phyloP scores from a whole-genome alignment of 345 rosid genomes.

The Syzygium aromaticum region DNA sequence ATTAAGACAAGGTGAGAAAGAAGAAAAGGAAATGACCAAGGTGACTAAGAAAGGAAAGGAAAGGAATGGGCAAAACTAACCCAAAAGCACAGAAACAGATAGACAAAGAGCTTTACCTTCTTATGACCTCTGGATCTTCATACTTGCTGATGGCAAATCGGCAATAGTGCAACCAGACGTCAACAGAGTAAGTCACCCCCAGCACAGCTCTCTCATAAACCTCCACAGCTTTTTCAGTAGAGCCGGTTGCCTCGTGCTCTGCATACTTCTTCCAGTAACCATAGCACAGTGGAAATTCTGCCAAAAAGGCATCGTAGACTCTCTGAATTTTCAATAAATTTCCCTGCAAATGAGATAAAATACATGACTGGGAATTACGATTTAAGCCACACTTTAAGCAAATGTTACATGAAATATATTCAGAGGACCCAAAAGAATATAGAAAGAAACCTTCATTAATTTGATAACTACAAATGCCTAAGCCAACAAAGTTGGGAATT shows the following conservation, averaged over 20 bases:
- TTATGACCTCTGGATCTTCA: conserved; percentile 87
- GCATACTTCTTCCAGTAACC: conserved; percentile 99
- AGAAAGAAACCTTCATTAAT: neutral
- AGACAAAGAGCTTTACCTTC: conserved; percentile 57
- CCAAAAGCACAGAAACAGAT: conserved; percentile 13
- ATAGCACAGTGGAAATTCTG: conserved; percentile 92
- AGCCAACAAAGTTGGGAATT: neutral
- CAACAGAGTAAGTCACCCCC: conserved; percentile 96
- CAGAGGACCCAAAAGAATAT: neutral
- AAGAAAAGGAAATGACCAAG: conserved; percentile 25
- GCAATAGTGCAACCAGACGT: conserved; percentile 94
- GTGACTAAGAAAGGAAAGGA: conserved; percentile 21
- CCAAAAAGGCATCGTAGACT: conserved; percentile 87
- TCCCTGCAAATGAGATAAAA: conserved; percentile 42
- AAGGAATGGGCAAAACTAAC: conserved; percentile 18
- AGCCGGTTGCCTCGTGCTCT: conserved; percentile 89
- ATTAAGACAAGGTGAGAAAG: conserved; percentile 60
- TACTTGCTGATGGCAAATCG: conserved; percentile 70
- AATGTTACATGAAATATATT: neutral
- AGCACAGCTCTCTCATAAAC: conserved; percentile 92
- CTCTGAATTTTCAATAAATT: conserved; percentile 65
- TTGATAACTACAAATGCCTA: neutral
- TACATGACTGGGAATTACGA: neutral
- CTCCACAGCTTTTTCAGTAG: conserved; percentile 90
- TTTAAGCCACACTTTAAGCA: neutral